These are phyloP conservation scores for Dendrocalamus sinicus DNA, from an alignment of 176 grass and related monocot species.

Conservation along the genomic window DNA sequence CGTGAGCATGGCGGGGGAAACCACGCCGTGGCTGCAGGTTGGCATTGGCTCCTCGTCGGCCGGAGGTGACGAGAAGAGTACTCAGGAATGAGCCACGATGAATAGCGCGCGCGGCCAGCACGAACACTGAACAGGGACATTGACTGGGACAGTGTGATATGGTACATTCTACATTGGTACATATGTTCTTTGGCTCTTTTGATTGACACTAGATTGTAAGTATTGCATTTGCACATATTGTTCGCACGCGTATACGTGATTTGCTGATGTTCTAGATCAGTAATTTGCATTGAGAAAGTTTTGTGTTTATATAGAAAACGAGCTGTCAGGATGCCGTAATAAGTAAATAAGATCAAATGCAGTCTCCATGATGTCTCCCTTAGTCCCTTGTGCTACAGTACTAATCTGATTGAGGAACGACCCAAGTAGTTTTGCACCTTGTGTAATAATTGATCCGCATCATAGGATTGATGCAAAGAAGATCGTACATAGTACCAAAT, in stretches of 20 bases:
- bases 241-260: neutral
- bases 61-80: constrained; percentile 34
- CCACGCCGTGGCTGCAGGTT: constrained; percentile 74
- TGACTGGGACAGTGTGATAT: neutral
- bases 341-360: neutral
- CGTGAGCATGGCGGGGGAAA: constrained; percentile 57
- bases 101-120: neutral
- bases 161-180: neutral
- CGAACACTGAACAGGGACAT: neutral
- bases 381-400: neutral
- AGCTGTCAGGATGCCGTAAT: neutral
- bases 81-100: neutral
- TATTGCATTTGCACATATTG: neutral
- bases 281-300: constrained; percentile 19
- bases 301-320: neutral
- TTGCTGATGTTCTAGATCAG: neutral
- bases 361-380: neutral
- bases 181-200: constrained; percentile 20
- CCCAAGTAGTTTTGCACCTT: neutral
- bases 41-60: constrained; percentile 67
- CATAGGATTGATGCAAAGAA: neutral
- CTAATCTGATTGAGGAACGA: neutral
- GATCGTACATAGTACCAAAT: neutral
- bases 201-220: constrained; percentile 27
- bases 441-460: neutral